Evolutionary conservation across 441 rosid species (phyloP).

Genomic region (Corymbia citriodora): DNA sequence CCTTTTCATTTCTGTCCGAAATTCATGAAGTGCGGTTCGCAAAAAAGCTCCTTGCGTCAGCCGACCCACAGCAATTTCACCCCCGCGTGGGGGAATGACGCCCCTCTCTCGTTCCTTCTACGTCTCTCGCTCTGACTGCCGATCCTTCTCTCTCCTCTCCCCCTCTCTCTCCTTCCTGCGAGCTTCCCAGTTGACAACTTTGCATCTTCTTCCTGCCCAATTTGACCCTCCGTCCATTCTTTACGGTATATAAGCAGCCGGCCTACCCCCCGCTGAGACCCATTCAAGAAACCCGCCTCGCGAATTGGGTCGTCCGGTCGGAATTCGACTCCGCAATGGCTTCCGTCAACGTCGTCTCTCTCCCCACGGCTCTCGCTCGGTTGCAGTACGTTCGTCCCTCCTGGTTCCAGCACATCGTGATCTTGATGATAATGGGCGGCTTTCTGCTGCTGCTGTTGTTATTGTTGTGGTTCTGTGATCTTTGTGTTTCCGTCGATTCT

Average conservation of each 20-base stretch:
- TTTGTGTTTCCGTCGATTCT: neutral
- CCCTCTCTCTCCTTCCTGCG: neutral
- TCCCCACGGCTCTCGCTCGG: slow-evolving; percentile 38
- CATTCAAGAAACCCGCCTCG: neutral
- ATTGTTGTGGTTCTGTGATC: neutral
- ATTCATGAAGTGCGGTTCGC: neutral
- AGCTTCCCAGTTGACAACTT: neutral
- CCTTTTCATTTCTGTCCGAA: neutral
- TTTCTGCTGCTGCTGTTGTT: neutral
- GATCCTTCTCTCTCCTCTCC: neutral
- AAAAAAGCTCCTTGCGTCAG: neutral
- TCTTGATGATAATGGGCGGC: neutral
- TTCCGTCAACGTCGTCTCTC: slow-evolving; percentile 44
- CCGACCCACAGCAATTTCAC: neutral
- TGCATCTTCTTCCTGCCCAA: neutral
- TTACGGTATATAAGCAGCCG: neutral
- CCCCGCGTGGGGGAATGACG: neutral
- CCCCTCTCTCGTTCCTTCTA: neutral
- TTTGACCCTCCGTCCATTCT: neutral
- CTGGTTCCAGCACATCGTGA: neutral
- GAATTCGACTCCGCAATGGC: slow-evolving; percentile 30
- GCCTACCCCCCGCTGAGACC: neutral
- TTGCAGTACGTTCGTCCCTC: neutral
- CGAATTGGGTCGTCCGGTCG: neutral
- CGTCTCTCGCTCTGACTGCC: neutral